Evolutionary conservation across 148 eudicot genomes (phyloP).

Genomic region (Camellia japonica): DNA sequence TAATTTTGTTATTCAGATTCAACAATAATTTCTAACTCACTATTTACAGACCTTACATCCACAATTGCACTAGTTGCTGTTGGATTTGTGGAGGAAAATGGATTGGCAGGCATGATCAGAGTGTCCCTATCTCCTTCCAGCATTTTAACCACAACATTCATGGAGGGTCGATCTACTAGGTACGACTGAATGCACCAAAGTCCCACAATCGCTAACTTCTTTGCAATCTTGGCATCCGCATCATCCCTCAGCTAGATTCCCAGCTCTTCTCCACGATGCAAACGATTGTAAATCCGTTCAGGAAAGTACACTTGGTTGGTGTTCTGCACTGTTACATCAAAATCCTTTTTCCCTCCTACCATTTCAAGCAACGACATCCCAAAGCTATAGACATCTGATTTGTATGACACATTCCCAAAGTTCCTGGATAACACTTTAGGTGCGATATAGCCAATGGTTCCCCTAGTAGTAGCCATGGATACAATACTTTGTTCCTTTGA

Average conservation of each 20-base stretch:
- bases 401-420: slow-evolving; percentile 16
- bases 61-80: not conserved
- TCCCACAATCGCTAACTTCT: slow-evolving; percentile 22
- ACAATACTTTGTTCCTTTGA: slow-evolving; percentile 25
- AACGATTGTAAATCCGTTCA: slow-evolving; percentile 22
- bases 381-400: slow-evolving; percentile 28
- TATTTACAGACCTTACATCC: not conserved
- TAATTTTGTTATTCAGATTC: not conserved
- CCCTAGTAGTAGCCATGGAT: slow-evolving; percentile 21
- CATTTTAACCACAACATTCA: slow-evolving; percentile 24
- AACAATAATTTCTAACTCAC: not conserved
- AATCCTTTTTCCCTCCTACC: slow-evolving; percentile 11
- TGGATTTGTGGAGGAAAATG: slow-evolving; percentile 8
- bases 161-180: slow-evolving; percentile 26
- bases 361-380: slow-evolving; percentile 34
- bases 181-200: slow-evolving; percentile 36
- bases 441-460: slow-evolving; percentile 23
- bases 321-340: not conserved
- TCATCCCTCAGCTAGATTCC: slow-evolving; percentile 14
- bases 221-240: slow-evolving; percentile 18
- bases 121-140: slow-evolving; percentile 11
- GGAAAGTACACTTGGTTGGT: slow-evolving; percentile 14
- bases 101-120: slow-evolving; percentile 17
- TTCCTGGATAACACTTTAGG: slow-evolving; percentile 19
- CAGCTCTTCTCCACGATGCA: slow-evolving; percentile 9